Base-by-base conservation (phyloP, 2,329 filamentous ascomycete species). In the Neophaeococcomyces mojaviensis region DNA sequence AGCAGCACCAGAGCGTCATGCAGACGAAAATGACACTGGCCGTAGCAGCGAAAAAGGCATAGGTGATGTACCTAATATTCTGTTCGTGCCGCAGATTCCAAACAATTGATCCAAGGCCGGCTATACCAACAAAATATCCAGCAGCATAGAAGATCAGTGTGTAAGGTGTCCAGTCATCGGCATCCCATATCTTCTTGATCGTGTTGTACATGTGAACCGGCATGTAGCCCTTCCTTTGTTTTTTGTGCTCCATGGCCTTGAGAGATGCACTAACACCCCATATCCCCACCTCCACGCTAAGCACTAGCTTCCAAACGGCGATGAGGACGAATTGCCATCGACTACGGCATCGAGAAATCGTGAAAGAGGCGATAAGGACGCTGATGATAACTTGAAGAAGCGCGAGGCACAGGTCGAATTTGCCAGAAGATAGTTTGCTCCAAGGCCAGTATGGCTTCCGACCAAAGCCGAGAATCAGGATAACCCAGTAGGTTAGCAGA, bases 401-500 rank as follows among this genome's bases (percentile, higher is more conserved):
- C 7, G 16, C 31, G 4, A 45, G 32, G 18, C 15, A 13, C 8
- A 39, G 4, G 18, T 45, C 31, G 3, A 35, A 8, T 20, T 35
- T 35, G 26, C 33, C 20, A 12, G 32, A 3, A n/a, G 15, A n/a
- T n/a, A 44, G 13, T 9, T 16, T 18, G 9, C 34, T 35, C 16
- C 41, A 31, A 5, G 31, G 42, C 7, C 3, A 2, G 31, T 20
- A 35, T 4, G 42, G 42, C 13, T 13, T 19, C 3, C 15, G 16
- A 16, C 42, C 42, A 8, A 5, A n/a, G 12, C 18, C 15, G 7
- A 45, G n/a, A n/a, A 34, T 15, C 12, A 24, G 5, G 42, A 45
- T 22, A 12, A 32, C 36, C 42, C 42, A 45, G 20, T 45, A 45
- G 33, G 42, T 45, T 5, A 45, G 18, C 15, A 45, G 6, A 15